Evolutionary conservation across 2,329 filamentous ascomycete genomes (phyloP).

Genomic region (Aureobasidium leucospermi): DNA sequence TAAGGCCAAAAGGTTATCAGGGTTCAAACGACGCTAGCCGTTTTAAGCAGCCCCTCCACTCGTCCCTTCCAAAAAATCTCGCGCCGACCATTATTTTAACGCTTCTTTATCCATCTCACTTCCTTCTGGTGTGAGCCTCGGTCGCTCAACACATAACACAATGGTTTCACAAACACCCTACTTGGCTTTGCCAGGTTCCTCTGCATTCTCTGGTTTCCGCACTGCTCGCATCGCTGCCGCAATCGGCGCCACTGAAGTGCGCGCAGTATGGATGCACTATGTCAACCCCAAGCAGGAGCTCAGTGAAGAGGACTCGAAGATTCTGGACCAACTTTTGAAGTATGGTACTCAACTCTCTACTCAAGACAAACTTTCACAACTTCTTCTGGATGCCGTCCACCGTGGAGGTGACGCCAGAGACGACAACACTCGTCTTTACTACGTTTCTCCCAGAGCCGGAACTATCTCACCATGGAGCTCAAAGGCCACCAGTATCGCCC

Average conservation of each 20-base stretch:
- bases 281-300: constrained; percentile 38
- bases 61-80: constrained; percentile 11
- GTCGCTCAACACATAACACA: constrained; percentile 4
- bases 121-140: constrained; percentile 13
- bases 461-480: constrained; percentile 95
- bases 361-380: constrained; percentile 37
- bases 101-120: constrained; percentile 4
- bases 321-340: constrained; percentile 52
- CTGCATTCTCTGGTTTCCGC: constrained; percentile 49
- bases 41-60: not conserved
- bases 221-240: constrained; percentile 38
- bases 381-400: constrained; percentile 39
- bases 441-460: constrained; percentile 70
- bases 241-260: constrained; percentile 40
- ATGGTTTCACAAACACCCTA: constrained; percentile 25
- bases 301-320: constrained; percentile 38
- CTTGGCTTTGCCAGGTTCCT: constrained; percentile 43
- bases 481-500: constrained; percentile 86
- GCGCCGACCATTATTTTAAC: constrained; percentile 5
- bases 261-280: constrained; percentile 46
- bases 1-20: not conserved
- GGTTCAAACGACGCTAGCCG: not conserved
- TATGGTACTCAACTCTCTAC: constrained; percentile 50
- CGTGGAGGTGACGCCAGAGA: constrained; percentile 45
- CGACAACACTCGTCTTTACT: constrained; percentile 51